Base-by-base conservation (phyloP, 2,329 filamentous ascomycete genomes). In the Nothomitra cinnamomea region DNA sequence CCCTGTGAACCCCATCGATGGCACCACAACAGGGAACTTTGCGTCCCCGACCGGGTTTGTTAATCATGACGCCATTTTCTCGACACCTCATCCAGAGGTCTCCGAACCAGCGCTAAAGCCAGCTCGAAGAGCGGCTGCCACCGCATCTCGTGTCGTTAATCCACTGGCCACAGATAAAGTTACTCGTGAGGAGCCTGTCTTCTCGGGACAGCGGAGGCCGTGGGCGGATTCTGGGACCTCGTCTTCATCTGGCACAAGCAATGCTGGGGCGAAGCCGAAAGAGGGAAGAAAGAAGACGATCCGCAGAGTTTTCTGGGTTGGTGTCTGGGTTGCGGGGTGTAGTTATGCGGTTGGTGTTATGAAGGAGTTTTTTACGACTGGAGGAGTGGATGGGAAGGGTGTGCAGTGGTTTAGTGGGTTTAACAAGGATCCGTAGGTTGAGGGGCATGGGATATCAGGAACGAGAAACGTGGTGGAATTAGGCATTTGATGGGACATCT, bases 21-120 rank as follows among this genome's bases (percentile, higher is more conserved):
- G 68, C 2, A 72, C 64, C 1, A 52, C 60, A 17, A 59, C 53
- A 8, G 77, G 77, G 3, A 74, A 75, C 52, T 83, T 80, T 61
- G 77, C 78, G 17, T 80, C 76, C 35, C 79, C 80, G 1, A 83
- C 79, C 1, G 80, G 79, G 0, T 83, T 80, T 60, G 75, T 83
- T 43, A 82, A 80, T 58, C 77, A 80, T 58, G 75, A 80, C 28
- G 54, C 58, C 21, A 21, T 55, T 21, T 47, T 55, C 25, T 42
- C 38, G 8, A 32, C 51, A 3, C 24, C 49, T 13, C 32, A 35
- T 25, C 24, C 51, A n/a, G 54, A 55, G 19, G 24, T 32, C 24
- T 7, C 25, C 10, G 8, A 19, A 35, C 45, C 45, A 10, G n/a
- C 19, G n/a, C 15, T 17, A 1, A 22, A 55, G 51, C 15, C 24